Conservation (phyloP, 2,329 filamentous ascomycete species). For the Raffaelea ambrosiae region DNA sequence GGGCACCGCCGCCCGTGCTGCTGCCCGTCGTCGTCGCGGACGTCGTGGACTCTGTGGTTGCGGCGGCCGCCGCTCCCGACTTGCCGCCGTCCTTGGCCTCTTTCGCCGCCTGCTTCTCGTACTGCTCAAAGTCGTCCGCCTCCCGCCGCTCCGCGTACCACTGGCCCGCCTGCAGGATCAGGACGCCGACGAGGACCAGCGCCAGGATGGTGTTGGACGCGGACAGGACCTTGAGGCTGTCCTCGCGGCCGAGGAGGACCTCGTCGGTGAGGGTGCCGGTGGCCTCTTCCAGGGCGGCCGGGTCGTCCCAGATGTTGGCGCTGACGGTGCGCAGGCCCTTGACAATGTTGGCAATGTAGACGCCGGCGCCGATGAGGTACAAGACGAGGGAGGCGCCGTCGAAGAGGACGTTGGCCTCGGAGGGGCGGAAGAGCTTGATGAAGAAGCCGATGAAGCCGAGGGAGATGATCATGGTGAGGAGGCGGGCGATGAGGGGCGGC, state of each 20-base stretch:
- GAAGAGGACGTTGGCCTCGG: conserved; percentile 92
- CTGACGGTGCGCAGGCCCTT: conserved; percentile 84
- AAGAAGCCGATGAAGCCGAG: conserved; percentile 84
- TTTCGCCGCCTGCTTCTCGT: conserved; percentile 28
- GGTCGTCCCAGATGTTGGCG: conserved; percentile 51
- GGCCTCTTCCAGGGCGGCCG: conserved; percentile 27
- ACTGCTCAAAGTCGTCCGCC: conserved; percentile 63
- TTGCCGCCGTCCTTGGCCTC: too few species aligned
- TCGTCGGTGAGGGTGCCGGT: conserved; percentile 44
- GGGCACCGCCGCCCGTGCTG: not conserved
- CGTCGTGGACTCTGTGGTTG: not conserved
- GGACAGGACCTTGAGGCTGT: conserved; percentile 81
- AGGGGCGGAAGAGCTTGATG: conserved; percentile 88
- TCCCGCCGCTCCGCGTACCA: conserved; percentile 98
- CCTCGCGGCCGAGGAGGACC: conserved; percentile 70
- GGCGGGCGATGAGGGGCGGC: conserved; percentile 82
- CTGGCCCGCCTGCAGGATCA: conserved; percentile 91
- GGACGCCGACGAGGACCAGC: conserved; percentile 79
- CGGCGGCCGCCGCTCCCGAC: too few species aligned
- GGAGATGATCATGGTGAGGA: conserved; percentile 87
- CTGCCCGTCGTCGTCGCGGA: not conserved
- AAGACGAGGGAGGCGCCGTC: conserved; percentile 73
- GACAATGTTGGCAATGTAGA: conserved; percentile 94
- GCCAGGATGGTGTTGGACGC: conserved; percentile 96
- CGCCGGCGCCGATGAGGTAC: conserved; percentile 79